Percentiles rank a stretch among this genome's conserved stretches.
phyloP scores from a whole-genome alignment of 805 yeast species.

The Monosporozyma aquatica region DNA sequence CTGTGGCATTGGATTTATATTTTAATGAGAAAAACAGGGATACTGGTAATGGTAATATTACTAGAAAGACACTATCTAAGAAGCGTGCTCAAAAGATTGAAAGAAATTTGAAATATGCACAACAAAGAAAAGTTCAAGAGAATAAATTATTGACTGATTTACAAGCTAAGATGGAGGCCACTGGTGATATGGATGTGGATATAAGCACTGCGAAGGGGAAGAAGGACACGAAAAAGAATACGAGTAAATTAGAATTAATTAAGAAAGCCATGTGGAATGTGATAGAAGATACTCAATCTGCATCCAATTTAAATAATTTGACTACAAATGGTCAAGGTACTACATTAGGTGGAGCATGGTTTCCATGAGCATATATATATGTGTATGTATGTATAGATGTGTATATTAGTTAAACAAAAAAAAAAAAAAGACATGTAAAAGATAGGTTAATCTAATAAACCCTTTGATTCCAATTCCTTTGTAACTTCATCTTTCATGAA shows the following conservation, averaged over 20 bases:
- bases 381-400: too few relatives aligned
- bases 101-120: constrained; percentile 67
- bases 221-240: constrained; percentile 15
- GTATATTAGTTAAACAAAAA: neutral
- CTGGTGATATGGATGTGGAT: constrained; percentile 42
- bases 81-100: constrained; percentile 72
- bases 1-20: constrained; percentile 37
- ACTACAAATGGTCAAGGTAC: constrained; percentile 63
- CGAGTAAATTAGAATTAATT: constrained; percentile 34
- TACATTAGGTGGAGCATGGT: constrained; percentile 69
- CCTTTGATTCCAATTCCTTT: constrained; percentile 38
- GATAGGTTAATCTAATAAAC: too few relatives aligned
- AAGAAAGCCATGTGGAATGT: constrained; percentile 65
- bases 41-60: constrained; percentile 21
- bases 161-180: constrained; percentile 39
- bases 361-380: constrained; percentile 26
- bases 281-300: constrained; percentile 44
- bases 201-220: constrained; percentile 16
- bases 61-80: constrained; percentile 59
- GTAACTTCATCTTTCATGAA: constrained; percentile 57
- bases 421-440: neutral
- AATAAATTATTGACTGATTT: constrained; percentile 34
- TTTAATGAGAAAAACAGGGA: constrained; percentile 18
- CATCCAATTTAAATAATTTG: constrained; percentile 35
- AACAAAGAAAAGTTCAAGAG: constrained; percentile 39